Percentiles rank a stretch among this genome's conserved stretches.
These are phyloP conservation scores for Basipetospora chlamydospora DNA, from an alignment of 2,329 filamentous ascomycete species.

Conservation along the genomic window DNA sequence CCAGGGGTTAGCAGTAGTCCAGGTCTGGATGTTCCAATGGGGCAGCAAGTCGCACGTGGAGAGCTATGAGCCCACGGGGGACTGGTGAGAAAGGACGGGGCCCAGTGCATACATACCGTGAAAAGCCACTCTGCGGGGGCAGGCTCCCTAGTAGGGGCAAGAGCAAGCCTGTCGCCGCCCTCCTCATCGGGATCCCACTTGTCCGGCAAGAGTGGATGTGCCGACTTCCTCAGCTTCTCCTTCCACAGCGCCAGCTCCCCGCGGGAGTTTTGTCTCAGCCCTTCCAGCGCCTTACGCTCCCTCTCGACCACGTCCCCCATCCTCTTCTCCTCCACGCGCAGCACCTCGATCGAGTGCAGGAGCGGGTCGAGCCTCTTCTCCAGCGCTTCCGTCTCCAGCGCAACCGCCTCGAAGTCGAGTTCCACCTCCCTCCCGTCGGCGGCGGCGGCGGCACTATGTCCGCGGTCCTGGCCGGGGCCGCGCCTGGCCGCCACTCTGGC, in stretches of 20 bases:
- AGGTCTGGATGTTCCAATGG: too few relatives aligned
- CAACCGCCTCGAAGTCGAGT: slow-evolving; percentile 51
- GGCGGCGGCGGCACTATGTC: slow-evolving; percentile 15
- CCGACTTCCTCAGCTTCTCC: slow-evolving; percentile 29
- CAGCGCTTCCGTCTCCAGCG: slow-evolving; percentile 41
- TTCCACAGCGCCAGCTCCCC: slow-evolving; percentile 37
- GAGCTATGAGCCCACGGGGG: too few relatives aligned
- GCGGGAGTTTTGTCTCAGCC: slow-evolving; percentile 41
- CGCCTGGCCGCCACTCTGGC: slow-evolving; percentile 2
- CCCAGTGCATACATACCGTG: slow-evolving; percentile 14
- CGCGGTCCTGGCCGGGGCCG: slow-evolving; percentile 7
- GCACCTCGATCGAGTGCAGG: slow-evolving; percentile 46
- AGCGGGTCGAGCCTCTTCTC: slow-evolving; percentile 46
- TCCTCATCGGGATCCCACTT: slow-evolving; percentile 3
- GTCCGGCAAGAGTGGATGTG: slow-evolving; percentile 12
- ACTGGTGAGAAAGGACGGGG: too few relatives aligned
- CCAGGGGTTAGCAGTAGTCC: too few relatives aligned
- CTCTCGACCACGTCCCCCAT: slow-evolving; percentile 40
- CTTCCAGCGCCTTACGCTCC: slow-evolving; percentile 33
- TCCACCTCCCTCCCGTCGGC: slow-evolving; percentile 37
- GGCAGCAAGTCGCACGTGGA: too few relatives aligned
- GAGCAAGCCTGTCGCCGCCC: slow-evolving; percentile 16
- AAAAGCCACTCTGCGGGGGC: slow-evolving; percentile 13
- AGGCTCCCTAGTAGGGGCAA: slow-evolving; percentile 26
- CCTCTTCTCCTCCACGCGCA: slow-evolving; percentile 41